Percentiles rank a stretch among this genome's conserved stretches.
Conservation (phyloP, 116 monocot species). For the Phalaenopsis hybrid region DNA sequence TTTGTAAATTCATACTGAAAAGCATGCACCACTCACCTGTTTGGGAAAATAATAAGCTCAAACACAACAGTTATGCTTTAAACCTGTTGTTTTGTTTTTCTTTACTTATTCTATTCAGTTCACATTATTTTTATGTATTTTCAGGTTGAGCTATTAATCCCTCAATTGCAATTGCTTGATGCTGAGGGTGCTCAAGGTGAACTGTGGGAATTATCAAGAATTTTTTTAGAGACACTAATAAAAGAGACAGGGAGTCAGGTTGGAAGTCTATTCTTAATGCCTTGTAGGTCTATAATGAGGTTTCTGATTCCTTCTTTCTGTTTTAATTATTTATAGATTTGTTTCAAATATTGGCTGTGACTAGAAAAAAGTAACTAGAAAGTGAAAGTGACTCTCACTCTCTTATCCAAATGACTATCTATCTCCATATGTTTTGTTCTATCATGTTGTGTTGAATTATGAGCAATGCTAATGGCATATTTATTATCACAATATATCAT, state of each 20-base stretch:
- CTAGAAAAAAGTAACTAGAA: no score
- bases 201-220: slow-evolving; percentile 73
- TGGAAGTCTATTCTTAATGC: background rate
- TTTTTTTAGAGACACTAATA: slow-evolving; percentile 72
- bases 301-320: background rate
- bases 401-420: no score
- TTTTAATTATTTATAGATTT: background rate
- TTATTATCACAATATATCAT: no score
- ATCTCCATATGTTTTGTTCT: no score
- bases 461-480: no score
- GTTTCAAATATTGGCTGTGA: no score
- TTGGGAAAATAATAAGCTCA: background rate
- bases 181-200: slow-evolving; percentile 87
- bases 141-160: slow-evolving; percentile 89
- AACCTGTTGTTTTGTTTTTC: background rate
- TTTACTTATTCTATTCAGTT: background rate
- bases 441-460: no score
- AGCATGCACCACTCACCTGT: background rate
- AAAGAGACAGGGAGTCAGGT: slow-evolving; percentile 73
- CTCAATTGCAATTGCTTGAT: slow-evolving; percentile 85
- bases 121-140: slow-evolving; percentile 5
- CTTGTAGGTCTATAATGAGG: background rate
- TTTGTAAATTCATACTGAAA: background rate
- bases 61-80: background rate
- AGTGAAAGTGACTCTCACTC: no score